Evolutionary conservation across 352 stramenopile genomes (phyloP), one percentile per base, ranked within the genome.

Genomic region (Globisporangium apiculatum): DNA sequence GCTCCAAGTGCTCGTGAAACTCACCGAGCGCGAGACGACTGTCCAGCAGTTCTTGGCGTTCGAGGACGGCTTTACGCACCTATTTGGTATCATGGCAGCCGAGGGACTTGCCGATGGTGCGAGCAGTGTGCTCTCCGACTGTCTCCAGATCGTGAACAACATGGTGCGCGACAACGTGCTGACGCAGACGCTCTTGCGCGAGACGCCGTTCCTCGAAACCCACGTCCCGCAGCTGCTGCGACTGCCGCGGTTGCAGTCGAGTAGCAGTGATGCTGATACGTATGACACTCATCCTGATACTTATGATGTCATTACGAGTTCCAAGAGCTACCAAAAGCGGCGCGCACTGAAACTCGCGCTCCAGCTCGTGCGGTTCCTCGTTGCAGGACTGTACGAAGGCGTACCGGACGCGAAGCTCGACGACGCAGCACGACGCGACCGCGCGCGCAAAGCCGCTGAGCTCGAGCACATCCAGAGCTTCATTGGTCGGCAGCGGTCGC

Each of bases 11-110:
- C 71, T 93, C 5, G 71, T 79, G 49, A 76, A 84, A 48, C 66
- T 93, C 36, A 89, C 77, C 5, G 78, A 79, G 55, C 67, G 71
- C 15, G 78, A 89, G 37, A 86, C 77, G 51, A 86, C 81, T 47
- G 76, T 81, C 7, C 83, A 93, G 66, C 83, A 91, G 48, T 93
- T 93, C 58, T 55, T 93, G 15, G 83, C 80, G 0, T 93, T 87
- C 65, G 83, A 91, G 67, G 83, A 93, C 47, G 83, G 83, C 1
- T 92, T 92, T 64, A 58, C 62, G 8, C 75, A 78, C 31, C 64
- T 92, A 36, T 92, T 92, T 54, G 67, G 80, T 56, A 92, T 92
- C 57, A 85, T 92, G 66, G 76, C 89, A 36, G 62, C 60, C 2
- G 83, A 92, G 61, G 79, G 75, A 7, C 62, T 86, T 11, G 68